These are phyloP conservation scores for Cicer yamashitae DNA, from an alignment of 306 rosid species.

Conservation along the genomic window DNA sequence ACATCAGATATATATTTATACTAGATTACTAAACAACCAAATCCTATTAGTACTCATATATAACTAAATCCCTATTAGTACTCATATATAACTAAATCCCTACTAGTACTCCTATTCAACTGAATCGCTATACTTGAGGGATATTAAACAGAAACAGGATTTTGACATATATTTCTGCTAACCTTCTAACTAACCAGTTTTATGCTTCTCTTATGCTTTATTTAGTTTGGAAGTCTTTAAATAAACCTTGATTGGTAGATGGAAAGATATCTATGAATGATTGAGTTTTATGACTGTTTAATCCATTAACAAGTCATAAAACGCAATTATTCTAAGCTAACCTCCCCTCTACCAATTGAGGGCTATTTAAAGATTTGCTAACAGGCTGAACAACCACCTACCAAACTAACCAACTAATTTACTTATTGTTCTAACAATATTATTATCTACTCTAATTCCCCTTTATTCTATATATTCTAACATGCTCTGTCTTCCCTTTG, in stretches of 20 bases:
- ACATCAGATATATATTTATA: too few species aligned
- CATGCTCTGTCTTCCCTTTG: constrained; percentile 10
- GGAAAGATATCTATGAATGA: neutral
- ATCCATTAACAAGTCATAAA: neutral
- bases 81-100: too few species aligned
- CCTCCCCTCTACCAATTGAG: neutral
- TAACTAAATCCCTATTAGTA: too few species aligned
- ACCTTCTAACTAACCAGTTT: constrained; percentile 11
- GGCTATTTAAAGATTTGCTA: neutral
- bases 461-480: neutral
- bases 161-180: constrained; percentile 33
- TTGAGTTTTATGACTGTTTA: neutral
- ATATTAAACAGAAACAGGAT: too few species aligned
- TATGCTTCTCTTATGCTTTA: constrained; percentile 21
- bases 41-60: too few species aligned
- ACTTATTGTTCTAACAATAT: neutral
- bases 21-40: too few species aligned
- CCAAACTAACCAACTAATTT: neutral
- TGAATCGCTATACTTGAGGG: too few species aligned
- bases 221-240: constrained; percentile 5
- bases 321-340: neutral
- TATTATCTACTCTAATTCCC: neutral
- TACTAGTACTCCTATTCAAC: too few species aligned
- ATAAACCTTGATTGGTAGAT: neutral
- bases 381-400: neutral